Evolutionary conservation across 192 early-diverging fungal genomes (phyloP).

Genomic region (Coemansia umbellata): DNA sequence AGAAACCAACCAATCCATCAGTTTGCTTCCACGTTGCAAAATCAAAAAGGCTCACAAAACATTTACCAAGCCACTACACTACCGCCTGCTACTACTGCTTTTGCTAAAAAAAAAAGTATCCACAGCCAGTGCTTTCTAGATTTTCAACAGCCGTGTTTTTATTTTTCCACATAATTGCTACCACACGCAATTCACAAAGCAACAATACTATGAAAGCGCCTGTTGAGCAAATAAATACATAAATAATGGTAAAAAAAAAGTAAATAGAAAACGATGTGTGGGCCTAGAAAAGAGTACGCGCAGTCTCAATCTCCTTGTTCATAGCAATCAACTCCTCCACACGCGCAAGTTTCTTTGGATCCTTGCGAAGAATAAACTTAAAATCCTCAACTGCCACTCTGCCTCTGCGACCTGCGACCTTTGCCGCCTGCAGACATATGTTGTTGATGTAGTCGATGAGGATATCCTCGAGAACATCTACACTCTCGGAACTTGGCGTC

Average conservation of each 20-base stretch:
- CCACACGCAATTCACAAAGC: no score
- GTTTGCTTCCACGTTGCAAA: no score
- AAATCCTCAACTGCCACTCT: conserved; percentile 44
- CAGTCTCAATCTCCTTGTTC: conserved; percentile 48
- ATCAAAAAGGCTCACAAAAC: no score
- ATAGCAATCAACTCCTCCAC: conserved; percentile 48
- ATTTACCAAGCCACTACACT: no score
- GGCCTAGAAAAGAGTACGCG: conserved; percentile 25
- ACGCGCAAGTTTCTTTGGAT: conserved; percentile 48
- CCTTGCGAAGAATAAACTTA: conserved; percentile 48
- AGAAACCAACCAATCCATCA: no score
- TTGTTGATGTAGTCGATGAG: conserved; percentile 47
- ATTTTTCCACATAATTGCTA: no score
- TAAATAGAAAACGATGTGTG: neutral
- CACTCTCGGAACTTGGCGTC: conserved; percentile 31
- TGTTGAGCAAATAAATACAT: neutral
- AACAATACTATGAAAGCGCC: no score
- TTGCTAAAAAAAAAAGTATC: no score
- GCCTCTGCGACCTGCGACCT: conserved; percentile 17
- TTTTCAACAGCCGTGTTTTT: no score
- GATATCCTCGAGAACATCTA: conserved; percentile 49
- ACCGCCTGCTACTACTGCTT: no score
- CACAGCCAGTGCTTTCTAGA: no score
- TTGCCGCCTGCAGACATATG: conserved; percentile 40
- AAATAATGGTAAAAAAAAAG: neutral